phyloP scores from a whole-genome alignment of 306 rosid species.

The Cicer bijugum region DNA sequence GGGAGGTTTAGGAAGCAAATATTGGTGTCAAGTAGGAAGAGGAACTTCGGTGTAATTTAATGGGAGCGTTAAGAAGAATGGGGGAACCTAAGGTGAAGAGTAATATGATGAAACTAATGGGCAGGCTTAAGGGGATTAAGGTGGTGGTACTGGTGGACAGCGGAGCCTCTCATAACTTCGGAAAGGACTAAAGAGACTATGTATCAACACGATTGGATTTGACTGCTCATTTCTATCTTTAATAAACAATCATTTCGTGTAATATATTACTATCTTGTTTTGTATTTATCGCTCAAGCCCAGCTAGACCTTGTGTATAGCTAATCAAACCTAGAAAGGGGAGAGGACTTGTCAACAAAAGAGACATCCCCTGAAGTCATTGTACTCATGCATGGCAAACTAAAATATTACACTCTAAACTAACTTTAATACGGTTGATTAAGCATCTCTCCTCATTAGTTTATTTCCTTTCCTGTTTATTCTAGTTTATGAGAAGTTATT shows the following conservation, averaged over 20 bases:
- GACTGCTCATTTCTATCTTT: too few relatives aligned
- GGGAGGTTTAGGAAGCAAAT: too few relatives aligned
- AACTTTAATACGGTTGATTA: too few relatives aligned
- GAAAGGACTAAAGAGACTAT: too few relatives aligned
- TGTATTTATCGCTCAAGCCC: not conserved
- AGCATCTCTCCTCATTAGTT: too few relatives aligned
- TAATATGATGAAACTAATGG: not conserved
- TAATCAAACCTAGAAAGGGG: not conserved
- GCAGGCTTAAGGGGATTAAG: not conserved
- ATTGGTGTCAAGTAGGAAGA: not conserved
- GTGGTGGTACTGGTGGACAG: not conserved
- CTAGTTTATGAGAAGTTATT: too few relatives aligned
- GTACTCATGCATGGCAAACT: not conserved
- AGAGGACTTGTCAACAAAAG: too few relatives aligned
- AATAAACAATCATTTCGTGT: constrained; percentile 15
- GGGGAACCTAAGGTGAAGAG: not conserved
- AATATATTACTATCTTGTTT: constrained; percentile 7
- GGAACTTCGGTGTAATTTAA: not conserved
- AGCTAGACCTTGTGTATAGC: constrained; percentile 17
- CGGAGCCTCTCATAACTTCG: not conserved
- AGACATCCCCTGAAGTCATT: too few relatives aligned
- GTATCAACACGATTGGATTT: too few relatives aligned
- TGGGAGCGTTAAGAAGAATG: not conserved
- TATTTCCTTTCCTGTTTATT: too few relatives aligned
- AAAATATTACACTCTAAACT: not conserved